phyloP scores from a whole-genome alignment of 1,139 yeast genomes.

The Sugiyamaella grinbergsii region DNA sequence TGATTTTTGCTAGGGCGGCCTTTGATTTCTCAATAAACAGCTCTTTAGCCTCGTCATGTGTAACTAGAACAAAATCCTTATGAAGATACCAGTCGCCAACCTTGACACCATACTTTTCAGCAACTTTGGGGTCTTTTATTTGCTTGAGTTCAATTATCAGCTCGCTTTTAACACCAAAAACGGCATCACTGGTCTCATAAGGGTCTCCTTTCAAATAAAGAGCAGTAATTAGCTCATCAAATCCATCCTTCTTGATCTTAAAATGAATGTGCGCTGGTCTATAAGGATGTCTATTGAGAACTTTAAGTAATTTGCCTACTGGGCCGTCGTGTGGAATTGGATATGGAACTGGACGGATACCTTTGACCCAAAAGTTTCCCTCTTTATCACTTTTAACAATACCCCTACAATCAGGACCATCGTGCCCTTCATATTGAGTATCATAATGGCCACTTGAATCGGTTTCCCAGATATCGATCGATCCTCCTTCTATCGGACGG shows the following conservation, averaged over 20 bases:
- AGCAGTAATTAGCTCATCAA: conserved; percentile 43
- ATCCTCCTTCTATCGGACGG: conserved; percentile 20
- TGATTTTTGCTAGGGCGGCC: conserved; percentile 32
- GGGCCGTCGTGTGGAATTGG: conserved; percentile 50
- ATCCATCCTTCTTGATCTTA: conserved; percentile 40
- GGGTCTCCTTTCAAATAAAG: conserved; percentile 42
- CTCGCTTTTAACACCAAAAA: conserved; percentile 40
- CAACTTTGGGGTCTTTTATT: conserved; percentile 40
- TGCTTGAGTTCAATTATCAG: conserved; percentile 41
- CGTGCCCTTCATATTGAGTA: conserved; percentile 44
- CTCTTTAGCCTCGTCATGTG: conserved; percentile 34
- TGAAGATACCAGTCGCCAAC: conserved; percentile 39
- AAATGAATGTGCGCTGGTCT: conserved; percentile 48
- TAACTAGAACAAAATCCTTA: conserved; percentile 39
- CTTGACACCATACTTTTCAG: conserved; percentile 34
- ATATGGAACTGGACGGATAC: conserved; percentile 45
- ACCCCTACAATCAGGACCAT: conserved; percentile 44
- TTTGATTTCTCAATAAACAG: conserved; percentile 29
- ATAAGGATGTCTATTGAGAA: conserved; percentile 45
- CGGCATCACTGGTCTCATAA: conserved; percentile 44
- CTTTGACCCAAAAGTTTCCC: conserved; percentile 41
- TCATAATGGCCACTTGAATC: conserved; percentile 44
- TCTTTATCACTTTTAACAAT: conserved; percentile 39
- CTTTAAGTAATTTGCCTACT: conserved; percentile 43
- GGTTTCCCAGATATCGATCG: conserved; percentile 31